Evolutionary conservation across 139 green algal genomes (phyloP), one percentile per base, ranked within the genome.

Genomic region (Pseudopediastrum boryanum): DNA sequence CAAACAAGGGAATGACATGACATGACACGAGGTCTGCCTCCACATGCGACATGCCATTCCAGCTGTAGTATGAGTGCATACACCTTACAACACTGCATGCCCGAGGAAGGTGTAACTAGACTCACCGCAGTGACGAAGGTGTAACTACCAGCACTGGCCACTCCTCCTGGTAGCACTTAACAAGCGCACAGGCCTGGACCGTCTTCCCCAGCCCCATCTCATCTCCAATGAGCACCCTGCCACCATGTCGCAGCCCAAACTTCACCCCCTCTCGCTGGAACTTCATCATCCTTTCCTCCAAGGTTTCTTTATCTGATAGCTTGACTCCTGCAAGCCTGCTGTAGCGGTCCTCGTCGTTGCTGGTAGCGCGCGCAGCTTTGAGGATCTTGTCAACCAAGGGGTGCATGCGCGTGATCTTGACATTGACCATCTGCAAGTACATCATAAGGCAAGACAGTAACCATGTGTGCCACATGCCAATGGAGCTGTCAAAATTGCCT

Each of bases 121-220:
- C 38, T 2, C 62, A 74, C 74, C 74, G 43, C 6, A 97, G 88
- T 2, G 93, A 97, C 2, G 89, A 90, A 16, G 93, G 93, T 0
- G 77, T 76, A 13, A 97, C 85, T 51, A 97, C 85, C 21, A 97
- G 85, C 43, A 76, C 88, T 0, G 93, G 93, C 91, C 92, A 95
- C 71, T 96, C 90, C 12, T 94, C 89, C 10, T 85, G 46, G 79
- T 93, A 97, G 62, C 83, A 90, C 44, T 69, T 78, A n/a, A 90
- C 70, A 43, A 94, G 43, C 21, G 85, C 87, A n/a, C 89, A 83
- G 21, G 81, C 88, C 83, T 91, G 90, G 61, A 96, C 89, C 19
- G 92, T 96, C 85, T 97, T 97, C 43, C 92, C 93, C 41, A 94
- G 76, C 27, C 85, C 84, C 84, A 90, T 91, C 67, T 89, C 83